Evolutionary conservation across 345 rosid species (phyloP), one percentile per base, ranked within the genome.

Genomic region (Hibiscus tridactylites): DNA sequence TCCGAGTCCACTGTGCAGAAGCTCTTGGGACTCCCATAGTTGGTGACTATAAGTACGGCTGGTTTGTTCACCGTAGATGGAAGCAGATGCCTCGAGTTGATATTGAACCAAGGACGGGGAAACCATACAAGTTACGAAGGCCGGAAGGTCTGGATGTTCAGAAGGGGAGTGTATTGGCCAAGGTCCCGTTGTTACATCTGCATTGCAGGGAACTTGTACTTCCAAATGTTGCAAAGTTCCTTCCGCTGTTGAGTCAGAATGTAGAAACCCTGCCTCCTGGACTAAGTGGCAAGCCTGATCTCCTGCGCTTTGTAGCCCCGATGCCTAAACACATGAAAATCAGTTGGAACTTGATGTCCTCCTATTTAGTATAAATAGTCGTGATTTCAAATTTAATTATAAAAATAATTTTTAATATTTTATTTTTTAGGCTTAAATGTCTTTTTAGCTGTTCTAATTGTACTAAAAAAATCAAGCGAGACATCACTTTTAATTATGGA

Each of bases 271-370:
- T 74, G 74, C 65, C 57, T 3, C 78, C 77, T 0, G 78, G 71
- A 13, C 70, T 70, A 13, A 70, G 62, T 19, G 75, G 78, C 31
- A 87, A 84, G 68, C 87, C 87, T 0, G 88, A 91, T 79, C 78
- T 88, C 68, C 88, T 91, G 63, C 89, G 92, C 21, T 88, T 89
- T 72, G 96, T 89, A 70, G 92, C 85, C 35, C 72, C 89, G 9
- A 89, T 93, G 96, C 97, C 97, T 59, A 76, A 83, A 65, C 97
- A 91, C 82, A 91, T 93, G 94, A 89, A 86, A 85, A 91, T 91
- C 35, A 91, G 98, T 77, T 93, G 98, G 97, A 91, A 93, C 76
- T 77, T 91, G 54, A 93, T 90, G 97, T 93, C 97, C 21, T 93
- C 97, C 61, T 93, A 83, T 82, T 79, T 93, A 73, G 90, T 93